Conservation (phyloP, 2,329 filamentous ascomycete genomes). For the Ascochyta lentis region DNA sequence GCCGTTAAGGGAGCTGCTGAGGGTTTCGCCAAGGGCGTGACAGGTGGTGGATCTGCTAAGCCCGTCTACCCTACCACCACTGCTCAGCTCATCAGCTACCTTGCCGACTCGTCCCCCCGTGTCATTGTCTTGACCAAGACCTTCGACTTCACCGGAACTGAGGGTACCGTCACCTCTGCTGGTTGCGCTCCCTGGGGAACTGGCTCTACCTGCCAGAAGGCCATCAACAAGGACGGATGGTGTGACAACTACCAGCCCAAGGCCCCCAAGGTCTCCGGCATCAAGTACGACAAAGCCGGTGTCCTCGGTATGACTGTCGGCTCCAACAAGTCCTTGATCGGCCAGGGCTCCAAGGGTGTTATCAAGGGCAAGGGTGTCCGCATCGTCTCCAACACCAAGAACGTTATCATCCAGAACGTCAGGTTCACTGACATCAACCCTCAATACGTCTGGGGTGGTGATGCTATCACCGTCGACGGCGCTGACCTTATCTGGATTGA, state of each 20-base stretch:
- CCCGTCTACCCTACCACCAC: slow-evolving; percentile 33
- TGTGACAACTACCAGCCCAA: slow-evolving; percentile 62
- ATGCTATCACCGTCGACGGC: slow-evolving; percentile 43
- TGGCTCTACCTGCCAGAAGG: slow-evolving; percentile 64
- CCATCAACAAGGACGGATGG: slow-evolving; percentile 67
- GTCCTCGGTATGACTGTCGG: slow-evolving; percentile 58
- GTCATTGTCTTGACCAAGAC: slow-evolving; percentile 65
- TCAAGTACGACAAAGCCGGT: slow-evolving; percentile 60
- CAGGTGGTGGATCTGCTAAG: slow-evolving; percentile 30
- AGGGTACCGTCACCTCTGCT: slow-evolving; percentile 59
- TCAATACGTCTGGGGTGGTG: slow-evolving; percentile 46
- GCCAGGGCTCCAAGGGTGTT: slow-evolving; percentile 59
- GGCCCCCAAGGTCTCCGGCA: slow-evolving; percentile 55
- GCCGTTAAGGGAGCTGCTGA: slow-evolving; percentile 35
- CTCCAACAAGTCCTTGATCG: slow-evolving; percentile 66
- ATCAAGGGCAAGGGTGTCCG: slow-evolving; percentile 66
- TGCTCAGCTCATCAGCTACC: slow-evolving; percentile 65
- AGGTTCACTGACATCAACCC: slow-evolving; percentile 54
- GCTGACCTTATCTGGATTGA: slow-evolving; percentile 36
- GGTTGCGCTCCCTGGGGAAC: slow-evolving; percentile 62
- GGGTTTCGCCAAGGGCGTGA: slow-evolving; percentile 46
- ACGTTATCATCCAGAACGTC: slow-evolving; percentile 60
- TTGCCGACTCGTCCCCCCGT: slow-evolving; percentile 60
- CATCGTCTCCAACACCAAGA: slow-evolving; percentile 50
- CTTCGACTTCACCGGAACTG: slow-evolving; percentile 63